These are phyloP conservation scores for Penicillium samsonianum DNA, from an alignment of 495 filamentous ascomycete species.

Conservation along the genomic window DNA sequence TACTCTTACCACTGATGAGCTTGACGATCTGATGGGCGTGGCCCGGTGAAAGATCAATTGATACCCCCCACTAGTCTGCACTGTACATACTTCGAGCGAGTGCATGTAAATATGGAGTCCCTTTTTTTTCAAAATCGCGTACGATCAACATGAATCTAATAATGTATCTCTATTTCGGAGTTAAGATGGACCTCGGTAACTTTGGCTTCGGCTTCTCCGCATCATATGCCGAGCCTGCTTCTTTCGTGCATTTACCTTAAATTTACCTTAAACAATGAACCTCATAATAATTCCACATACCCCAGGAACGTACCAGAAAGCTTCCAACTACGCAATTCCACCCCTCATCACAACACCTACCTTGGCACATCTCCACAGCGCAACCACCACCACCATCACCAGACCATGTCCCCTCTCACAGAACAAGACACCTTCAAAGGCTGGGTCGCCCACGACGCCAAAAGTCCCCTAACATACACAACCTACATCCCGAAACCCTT, in stretches of 20 bases:
- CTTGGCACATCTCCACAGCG: conserved; percentile 11
- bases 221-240: conserved; percentile 1
- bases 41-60: conserved; percentile 22
- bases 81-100: conserved; percentile 23
- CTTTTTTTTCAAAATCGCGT: not conserved
- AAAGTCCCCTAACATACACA: conserved; percentile 72
- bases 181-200: conserved; percentile 16
- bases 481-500: conserved; percentile 77
- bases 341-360: not conserved
- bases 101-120: conserved; percentile 28
- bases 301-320: not conserved
- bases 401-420: conserved; percentile 19
- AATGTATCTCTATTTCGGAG: conserved; percentile 5
- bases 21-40: conserved; percentile 62
- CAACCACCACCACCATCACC: conserved; percentile 10
- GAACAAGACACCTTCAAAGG: conserved; percentile 63
- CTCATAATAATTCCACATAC: not conserved
- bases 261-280: not conserved
- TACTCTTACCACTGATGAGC: conserved; percentile 70
- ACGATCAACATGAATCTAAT: conserved; percentile 4
- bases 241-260: not conserved
- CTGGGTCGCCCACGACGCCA: conserved; percentile 72
- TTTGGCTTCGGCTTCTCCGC: conserved; percentile 13
- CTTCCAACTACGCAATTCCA: conserved; percentile 6
- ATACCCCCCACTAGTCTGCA: conserved; percentile 9